Base-by-base conservation (phyloP, 2,329 filamentous ascomycete genomes). In the Fusarium multiceps region DNA sequence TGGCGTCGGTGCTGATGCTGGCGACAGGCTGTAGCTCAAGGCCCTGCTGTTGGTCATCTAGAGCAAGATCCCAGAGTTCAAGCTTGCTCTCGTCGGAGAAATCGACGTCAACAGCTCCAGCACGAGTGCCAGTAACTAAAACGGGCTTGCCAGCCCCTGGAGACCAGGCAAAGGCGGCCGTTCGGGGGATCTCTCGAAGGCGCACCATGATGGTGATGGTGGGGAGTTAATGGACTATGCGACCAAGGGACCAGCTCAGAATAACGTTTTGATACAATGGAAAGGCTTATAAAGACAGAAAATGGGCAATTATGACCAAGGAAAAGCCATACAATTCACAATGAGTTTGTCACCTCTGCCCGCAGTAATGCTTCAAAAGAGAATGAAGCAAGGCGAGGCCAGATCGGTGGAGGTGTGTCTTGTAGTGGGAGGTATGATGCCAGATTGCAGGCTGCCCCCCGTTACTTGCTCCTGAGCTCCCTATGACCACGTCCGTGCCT, bases 81-180 rank as follows among this genome's bases (percentile, higher is more conserved):
- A 99, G 85, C 83, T 95, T 95, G 70, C 94, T 98, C 80, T 98
- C 94, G 80, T 96, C 96, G 28, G 96, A 98, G 82, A 99, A 99
- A 81, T 98, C 94, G 75, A 93, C 94, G 82, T 97, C 94, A 43
- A 99, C 94, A 75, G 96, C 96, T 69, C 96, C 96, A 66, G 96
- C 94, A 74, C 94, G 91, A 48, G 96, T 99, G 75, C 96, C 96
- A 28, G 96, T 99, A 65, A 93, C 95, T 71, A 99, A 86, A 74
- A 97, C 86, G 75, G 95, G 94, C 74, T 90, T 89, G 41, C 88
- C 87, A 53, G 93, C 84, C 74, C 90, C 92, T 27, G 94, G 92
- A 74, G 93, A 97, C 95, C 96, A 99, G 78, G 96, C 93, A 81
- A 99, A 99, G 77, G 95, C 92, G 81, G 95, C 96, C 77, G 96